These are phyloP conservation scores for Suillus brevipes DNA, from an alignment of 768 basidiomycete species.

Conservation along the genomic window DNA sequence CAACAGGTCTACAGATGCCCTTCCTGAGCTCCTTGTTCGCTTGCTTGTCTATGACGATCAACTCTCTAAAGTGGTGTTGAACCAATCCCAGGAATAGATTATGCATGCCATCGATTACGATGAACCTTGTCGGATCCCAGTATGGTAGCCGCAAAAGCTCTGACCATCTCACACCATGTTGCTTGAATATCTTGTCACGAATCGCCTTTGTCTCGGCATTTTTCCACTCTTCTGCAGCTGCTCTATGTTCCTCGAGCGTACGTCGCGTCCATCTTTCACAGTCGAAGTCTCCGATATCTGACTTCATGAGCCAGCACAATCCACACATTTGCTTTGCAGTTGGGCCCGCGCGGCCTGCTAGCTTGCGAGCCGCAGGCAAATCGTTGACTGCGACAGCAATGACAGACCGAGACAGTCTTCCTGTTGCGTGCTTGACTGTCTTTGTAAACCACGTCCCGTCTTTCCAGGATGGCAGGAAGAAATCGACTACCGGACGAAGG, in stretches of 20 bases:
- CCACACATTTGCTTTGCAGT: slow-evolving; percentile 29
- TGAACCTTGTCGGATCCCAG: slow-evolving; percentile 30
- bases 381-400: slow-evolving; percentile 30
- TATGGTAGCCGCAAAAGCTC: slow-evolving; percentile 33
- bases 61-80: slow-evolving; percentile 12
- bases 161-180: slow-evolving; percentile 30
- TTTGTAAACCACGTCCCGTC: slow-evolving; percentile 28
- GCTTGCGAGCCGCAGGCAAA: slow-evolving; percentile 30
- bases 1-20: background rate
- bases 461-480: slow-evolving; percentile 34
- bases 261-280: slow-evolving; percentile 23
- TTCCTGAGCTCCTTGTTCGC: slow-evolving; percentile 1
- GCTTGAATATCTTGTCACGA: slow-evolving; percentile 15
- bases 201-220: slow-evolving; percentile 17
- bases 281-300: slow-evolving; percentile 33
- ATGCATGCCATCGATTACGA: slow-evolving; percentile 39
- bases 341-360: slow-evolving; percentile 19
- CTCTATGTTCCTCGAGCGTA: slow-evolving; percentile 16
- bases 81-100: slow-evolving; percentile 28
- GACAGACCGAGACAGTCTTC: slow-evolving; percentile 29
- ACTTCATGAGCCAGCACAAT: slow-evolving; percentile 21
- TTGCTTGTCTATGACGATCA: slow-evolving; percentile 14
- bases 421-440: slow-evolving; percentile 21
- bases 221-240: slow-evolving; percentile 21
- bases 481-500: slow-evolving; percentile 33